phyloP scores from a whole-genome alignment of 2,329 filamentous ascomycete genomes.

The Clathrospora elynae region DNA sequence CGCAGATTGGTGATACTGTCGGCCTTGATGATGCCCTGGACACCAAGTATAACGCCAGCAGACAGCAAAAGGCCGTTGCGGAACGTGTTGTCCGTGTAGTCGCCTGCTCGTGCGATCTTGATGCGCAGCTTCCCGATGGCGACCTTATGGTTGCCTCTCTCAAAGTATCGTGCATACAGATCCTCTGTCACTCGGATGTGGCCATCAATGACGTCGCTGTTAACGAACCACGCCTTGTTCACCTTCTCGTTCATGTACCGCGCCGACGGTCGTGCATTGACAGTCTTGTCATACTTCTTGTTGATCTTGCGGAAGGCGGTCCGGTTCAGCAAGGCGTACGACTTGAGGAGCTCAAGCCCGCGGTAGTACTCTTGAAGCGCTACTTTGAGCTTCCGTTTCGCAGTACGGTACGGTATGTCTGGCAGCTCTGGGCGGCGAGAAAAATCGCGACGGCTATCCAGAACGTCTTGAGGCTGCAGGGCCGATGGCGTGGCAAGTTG shows the following conservation, averaged over 20 bases:
- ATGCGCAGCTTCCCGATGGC: conserved; percentile 85
- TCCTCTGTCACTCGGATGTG: conserved; percentile 85
- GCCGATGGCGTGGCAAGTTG: conserved; percentile 49
- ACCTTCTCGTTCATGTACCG: conserved; percentile 92
- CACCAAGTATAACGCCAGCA: conserved; percentile 51
- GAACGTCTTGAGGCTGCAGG: conserved; percentile 43
- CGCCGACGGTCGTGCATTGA: conserved; percentile 75
- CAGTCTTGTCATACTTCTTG: conserved; percentile 96
- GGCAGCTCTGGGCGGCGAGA: conserved; percentile 43
- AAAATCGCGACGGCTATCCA: conserved; percentile 52
- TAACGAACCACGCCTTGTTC: conserved; percentile 87
- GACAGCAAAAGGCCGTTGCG: conserved; percentile 58
- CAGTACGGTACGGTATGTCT: conserved; percentile 80
- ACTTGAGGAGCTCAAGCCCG: conserved; percentile 86
- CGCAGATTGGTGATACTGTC: conserved; percentile 31
- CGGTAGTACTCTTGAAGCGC: conserved; percentile 94
- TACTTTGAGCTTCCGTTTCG: conserved; percentile 88
- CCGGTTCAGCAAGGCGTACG: conserved; percentile 85
- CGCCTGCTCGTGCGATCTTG: conserved; percentile 63
- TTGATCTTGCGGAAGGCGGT: conserved; percentile 97
- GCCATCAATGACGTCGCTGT: conserved; percentile 80
- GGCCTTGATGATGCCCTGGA: conserved; percentile 52
- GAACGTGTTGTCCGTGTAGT: conserved; percentile 64
- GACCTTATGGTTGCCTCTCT: conserved; percentile 89
- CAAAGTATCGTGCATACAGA: conserved; percentile 92